Percentiles rank a stretch among this genome's conserved stretches.
Conservation (phyloP, 2,329 filamentous ascomycete species). For the Pyricularia sp. region DNA sequence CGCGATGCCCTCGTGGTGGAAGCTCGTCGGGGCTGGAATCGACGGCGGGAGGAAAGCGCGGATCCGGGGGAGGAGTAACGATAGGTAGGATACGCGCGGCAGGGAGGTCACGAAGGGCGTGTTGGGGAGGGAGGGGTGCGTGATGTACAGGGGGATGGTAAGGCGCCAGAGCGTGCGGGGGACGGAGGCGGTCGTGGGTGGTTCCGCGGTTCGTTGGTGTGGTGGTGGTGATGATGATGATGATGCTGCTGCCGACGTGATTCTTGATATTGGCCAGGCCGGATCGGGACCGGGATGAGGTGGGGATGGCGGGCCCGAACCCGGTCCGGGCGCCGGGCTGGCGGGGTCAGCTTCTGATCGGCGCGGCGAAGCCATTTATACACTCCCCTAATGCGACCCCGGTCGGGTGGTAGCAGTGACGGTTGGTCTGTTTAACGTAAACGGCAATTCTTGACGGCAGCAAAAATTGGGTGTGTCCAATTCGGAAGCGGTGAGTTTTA, state of each 20-base stretch:
- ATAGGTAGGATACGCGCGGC: constrained; percentile 51
- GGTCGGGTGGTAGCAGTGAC: background rate
- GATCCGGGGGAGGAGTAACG: constrained; percentile 46
- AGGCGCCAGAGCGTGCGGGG: constrained; percentile 44
- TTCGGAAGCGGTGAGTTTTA: background rate
- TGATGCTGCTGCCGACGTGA: background rate
- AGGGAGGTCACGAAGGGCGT: constrained; percentile 43
- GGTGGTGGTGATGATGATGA: constrained; percentile 1
- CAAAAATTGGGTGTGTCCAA: background rate
- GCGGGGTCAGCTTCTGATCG: background rate
- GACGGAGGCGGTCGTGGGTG: constrained; percentile 16
- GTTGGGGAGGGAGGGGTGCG: constrained; percentile 34
- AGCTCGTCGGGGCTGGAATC: constrained; percentile 25
- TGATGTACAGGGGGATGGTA: constrained; percentile 45
- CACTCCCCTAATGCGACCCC: background rate
- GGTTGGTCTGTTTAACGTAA: background rate
- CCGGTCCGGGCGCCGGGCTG: background rate
- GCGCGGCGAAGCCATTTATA: background rate
- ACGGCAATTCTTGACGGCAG: background rate
- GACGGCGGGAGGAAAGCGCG: constrained; percentile 42
- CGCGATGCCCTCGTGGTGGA: constrained; percentile 46
- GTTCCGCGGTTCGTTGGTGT: background rate
- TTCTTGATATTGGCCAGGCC: background rate
- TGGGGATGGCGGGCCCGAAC: background rate
- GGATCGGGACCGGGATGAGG: background rate